phyloP scores from a whole-genome alignment of 176 grass and related monocot genomes.

The Raddia guianensis region DNA sequence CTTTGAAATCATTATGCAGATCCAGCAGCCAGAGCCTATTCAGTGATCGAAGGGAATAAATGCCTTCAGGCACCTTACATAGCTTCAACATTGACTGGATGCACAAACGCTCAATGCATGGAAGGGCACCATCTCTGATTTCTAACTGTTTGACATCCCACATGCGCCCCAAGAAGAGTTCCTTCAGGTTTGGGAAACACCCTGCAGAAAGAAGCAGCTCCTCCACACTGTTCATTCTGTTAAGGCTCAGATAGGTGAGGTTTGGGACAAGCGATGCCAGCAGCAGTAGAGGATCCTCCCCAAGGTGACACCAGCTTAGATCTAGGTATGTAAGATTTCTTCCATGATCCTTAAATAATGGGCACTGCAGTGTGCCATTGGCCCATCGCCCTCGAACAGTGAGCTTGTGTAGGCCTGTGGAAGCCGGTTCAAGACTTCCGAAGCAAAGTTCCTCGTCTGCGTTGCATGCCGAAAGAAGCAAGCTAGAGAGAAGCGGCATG shows the following conservation, averaged over 20 bases:
- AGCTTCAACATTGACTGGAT: background rate
- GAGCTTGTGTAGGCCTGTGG: background rate
- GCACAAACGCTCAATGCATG: conserved; percentile 15
- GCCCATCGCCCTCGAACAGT: conserved; percentile 37
- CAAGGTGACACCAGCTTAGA: conserved; percentile 17
- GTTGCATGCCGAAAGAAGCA: conserved; percentile 17
- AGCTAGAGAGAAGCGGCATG: conserved; percentile 30
- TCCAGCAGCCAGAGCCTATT: background rate
- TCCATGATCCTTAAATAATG: conserved; percentile 4
- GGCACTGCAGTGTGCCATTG: background rate
- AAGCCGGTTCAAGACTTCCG: background rate
- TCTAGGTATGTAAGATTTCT: conserved; percentile 19
- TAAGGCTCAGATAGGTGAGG: conserved; percentile 27
- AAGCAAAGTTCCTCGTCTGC: background rate
- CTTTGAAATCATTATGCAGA: conserved; percentile 18
- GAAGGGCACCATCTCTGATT: background rate
- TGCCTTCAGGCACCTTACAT: background rate
- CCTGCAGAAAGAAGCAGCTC: conserved; percentile 2
- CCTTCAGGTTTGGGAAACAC: background rate
- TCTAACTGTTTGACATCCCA: background rate
- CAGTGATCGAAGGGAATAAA: background rate
- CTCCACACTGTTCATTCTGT: background rate
- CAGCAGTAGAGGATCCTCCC: background rate
- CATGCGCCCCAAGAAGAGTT: background rate
- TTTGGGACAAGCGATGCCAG: background rate